Conservation (phyloP, 176 grass and related monocot genomes). For the Tuctoria greenei region DNA sequence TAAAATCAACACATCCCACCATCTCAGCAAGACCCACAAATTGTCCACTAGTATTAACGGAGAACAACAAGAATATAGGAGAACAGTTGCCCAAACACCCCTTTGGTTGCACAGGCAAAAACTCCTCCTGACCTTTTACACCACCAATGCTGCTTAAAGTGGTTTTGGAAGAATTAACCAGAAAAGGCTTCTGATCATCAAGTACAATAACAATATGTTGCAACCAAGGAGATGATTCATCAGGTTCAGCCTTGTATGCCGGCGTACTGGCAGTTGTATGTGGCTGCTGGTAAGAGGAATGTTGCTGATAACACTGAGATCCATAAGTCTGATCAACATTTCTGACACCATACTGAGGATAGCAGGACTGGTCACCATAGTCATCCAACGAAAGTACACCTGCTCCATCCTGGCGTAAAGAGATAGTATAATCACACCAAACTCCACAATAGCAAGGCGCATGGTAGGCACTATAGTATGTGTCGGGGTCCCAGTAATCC, state of each 20-base stretch:
- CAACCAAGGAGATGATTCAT: slow-evolving; percentile 17
- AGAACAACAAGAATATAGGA: slow-evolving; percentile 75
- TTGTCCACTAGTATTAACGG: slow-evolving; percentile 71
- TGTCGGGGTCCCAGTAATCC: slow-evolving; percentile 45
- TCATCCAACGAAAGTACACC: slow-evolving; percentile 45
- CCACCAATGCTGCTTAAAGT: slow-evolving; percentile 29
- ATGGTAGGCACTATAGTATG: slow-evolving; percentile 60
- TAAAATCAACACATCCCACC: slow-evolving; percentile 76
- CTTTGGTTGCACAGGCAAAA: slow-evolving; percentile 37
- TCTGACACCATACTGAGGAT: slow-evolving; percentile 55
- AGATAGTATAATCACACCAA: slow-evolving; percentile 50
- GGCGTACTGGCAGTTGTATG: slow-evolving; percentile 39
- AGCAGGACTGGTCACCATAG: slow-evolving; percentile 77
- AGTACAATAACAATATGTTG: slow-evolving; percentile 37
- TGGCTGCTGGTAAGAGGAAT: slow-evolving; percentile 45
- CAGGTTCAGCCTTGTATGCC: slow-evolving; percentile 36
- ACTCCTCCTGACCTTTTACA: slow-evolving; percentile 26
- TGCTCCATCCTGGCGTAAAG: slow-evolving; percentile 45
- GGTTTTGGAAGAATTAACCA: slow-evolving; percentile 35
- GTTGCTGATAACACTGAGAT: slow-evolving; percentile 58
- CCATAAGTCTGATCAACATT: slow-evolving; percentile 65
- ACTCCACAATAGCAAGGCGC: slow-evolving; percentile 61
- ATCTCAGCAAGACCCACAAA: slow-evolving; percentile 86
- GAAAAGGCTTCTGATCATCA: slow-evolving; percentile 36
- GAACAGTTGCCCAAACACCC: slow-evolving; percentile 36